Evolutionary conservation across 768 basidiomycete genomes (phyloP).

Genomic region (Leccinum sublutescens): DNA sequence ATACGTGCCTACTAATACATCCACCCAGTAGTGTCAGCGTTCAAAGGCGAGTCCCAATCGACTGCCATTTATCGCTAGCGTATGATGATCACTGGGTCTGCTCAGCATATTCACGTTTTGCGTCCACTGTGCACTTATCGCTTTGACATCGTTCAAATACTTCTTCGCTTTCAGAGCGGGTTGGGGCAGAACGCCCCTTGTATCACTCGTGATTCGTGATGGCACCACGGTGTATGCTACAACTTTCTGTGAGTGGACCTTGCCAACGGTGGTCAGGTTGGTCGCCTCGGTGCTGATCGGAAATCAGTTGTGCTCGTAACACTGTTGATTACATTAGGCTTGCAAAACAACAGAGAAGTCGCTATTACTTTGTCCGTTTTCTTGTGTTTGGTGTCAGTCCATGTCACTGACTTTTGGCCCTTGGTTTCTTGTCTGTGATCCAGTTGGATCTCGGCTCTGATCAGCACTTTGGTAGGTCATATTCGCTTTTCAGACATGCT

Average conservation of each 20-base stretch:
- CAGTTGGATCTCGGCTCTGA: slow-evolving; percentile 17
- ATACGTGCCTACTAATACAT: slow-evolving; percentile 11
- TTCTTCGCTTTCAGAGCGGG: slow-evolving; percentile 11
- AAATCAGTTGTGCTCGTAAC: slow-evolving; percentile 2
- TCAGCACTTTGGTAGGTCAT: slow-evolving; percentile 13
- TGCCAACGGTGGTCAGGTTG: background rate
- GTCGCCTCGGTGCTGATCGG: background rate
- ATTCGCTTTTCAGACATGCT: background rate
- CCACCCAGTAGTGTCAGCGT: background rate
- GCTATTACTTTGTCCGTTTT: slow-evolving; percentile 13
- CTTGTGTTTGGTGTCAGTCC: background rate
- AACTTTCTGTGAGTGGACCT: slow-evolving; percentile 7
- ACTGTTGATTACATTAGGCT: background rate
- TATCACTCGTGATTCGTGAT: slow-evolving; percentile 23
- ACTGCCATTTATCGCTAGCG: background rate
- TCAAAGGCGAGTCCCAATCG: slow-evolving; percentile 13
- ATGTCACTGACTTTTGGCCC: slow-evolving; percentile 2
- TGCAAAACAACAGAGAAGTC: slow-evolving; percentile 1
- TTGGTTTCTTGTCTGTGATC: background rate
- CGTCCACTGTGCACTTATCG: slow-evolving; percentile 16
- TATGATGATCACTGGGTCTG: background rate
- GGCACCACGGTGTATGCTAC: slow-evolving; percentile 10
- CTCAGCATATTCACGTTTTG: slow-evolving; percentile 15
- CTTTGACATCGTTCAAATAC: slow-evolving; percentile 22
- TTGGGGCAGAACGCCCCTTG: slow-evolving; percentile 19